Base-by-base conservation (phyloP, 345 rosid genomes). In the Syzygium grande region DNA sequence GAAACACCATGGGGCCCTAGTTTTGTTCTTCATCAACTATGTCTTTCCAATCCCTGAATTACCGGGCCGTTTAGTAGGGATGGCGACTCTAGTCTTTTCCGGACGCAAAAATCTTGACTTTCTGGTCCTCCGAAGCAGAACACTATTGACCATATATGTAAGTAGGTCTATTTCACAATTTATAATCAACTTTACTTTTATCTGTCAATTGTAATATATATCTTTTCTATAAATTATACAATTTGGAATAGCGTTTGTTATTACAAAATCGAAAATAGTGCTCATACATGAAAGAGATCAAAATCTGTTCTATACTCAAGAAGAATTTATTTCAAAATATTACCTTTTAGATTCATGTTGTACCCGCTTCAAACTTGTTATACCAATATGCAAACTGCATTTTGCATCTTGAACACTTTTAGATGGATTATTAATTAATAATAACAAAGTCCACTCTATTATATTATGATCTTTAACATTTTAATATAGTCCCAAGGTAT, bases 321-420 rank as follows among this genome's bases (percentile, higher is more conserved):
- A 58, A 58, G 63, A 58, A 58, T 23, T 0, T 9, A 58, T 58
- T 23, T 58, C 29, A 25, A 56, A 58, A 2, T 23, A 58, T 27
- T 0, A 4, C n/a, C 13, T 23, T 10, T 23, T 58, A 58, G 63
- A 58, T 23, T 23, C 12, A 0, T 23, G 0, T 1, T 23, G 0
- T 58, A 58, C 14, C 3, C 3, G 63, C n/a, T 9, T 23, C 23
- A 4, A 11, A 58, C 29, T 23, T 58, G 14, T 25, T 10, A 23
- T 0, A 2, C 23, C 10, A n/a, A 58, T 23, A 58, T 23, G n/a
- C 63, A 58, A 58, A 58, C 10, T 58, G 0, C 7, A 10, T 58
- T 58, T 58, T 10, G 13, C 29, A 23, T 58, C 29, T 58, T 58
- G n/a, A 25, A 25, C 10, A 58, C n/a, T 58, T 3, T 23, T 58